Evolutionary conservation across 148 eudicot genomes (phyloP).

Genomic region (Mesembryanthemum crystallinum): DNA sequence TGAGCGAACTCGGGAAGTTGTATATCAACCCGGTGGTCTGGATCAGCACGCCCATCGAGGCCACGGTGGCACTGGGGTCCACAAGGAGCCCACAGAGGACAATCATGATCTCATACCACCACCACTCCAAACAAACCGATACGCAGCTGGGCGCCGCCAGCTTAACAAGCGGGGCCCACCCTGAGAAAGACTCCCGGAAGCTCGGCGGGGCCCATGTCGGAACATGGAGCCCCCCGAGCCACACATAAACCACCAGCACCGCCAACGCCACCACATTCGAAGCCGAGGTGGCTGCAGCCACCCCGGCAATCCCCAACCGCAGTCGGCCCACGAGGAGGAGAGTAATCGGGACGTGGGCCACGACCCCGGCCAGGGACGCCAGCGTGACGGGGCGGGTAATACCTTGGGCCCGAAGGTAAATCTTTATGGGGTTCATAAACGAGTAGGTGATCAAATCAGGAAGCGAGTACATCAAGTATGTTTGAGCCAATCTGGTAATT

Average conservation of each 20-base stretch:
- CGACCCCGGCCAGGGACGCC: slow-evolving; percentile 57
- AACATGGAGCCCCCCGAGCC: slow-evolving; percentile 45
- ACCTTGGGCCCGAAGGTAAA: slow-evolving; percentile 87
- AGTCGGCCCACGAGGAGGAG: slow-evolving; percentile 33
- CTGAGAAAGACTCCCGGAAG: slow-evolving; percentile 53
- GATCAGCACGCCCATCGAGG: slow-evolving; percentile 74
- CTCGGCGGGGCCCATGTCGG: slow-evolving; percentile 62
- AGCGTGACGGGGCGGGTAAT: slow-evolving; percentile 67
- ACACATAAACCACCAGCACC: slow-evolving; percentile 40
- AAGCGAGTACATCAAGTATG: slow-evolving; percentile 50
- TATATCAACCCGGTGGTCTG: slow-evolving; percentile 79
- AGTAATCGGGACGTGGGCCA: slow-evolving; percentile 50
- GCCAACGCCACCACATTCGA: slow-evolving; percentile 50
- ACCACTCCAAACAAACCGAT: slow-evolving; percentile 82
- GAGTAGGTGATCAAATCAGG: slow-evolving; percentile 65
- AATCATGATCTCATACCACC: slow-evolving; percentile 98
- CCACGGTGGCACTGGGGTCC: slow-evolving; percentile 69
- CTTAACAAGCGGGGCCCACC: slow-evolving; percentile 57
- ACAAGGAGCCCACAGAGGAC: slow-evolving; percentile 64
- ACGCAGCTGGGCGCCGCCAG: slow-evolving; percentile 78
- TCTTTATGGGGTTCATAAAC: slow-evolving; percentile 56
- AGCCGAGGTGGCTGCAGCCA: slow-evolving; percentile 60
- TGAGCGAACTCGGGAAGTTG: slow-evolving; percentile 63
- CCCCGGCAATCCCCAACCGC: slow-evolving; percentile 57
- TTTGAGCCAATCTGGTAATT: slow-evolving; percentile 47